Conservation (phyloP, 257 asterid genomes). For the Rauvolfia tetraphylla region DNA sequence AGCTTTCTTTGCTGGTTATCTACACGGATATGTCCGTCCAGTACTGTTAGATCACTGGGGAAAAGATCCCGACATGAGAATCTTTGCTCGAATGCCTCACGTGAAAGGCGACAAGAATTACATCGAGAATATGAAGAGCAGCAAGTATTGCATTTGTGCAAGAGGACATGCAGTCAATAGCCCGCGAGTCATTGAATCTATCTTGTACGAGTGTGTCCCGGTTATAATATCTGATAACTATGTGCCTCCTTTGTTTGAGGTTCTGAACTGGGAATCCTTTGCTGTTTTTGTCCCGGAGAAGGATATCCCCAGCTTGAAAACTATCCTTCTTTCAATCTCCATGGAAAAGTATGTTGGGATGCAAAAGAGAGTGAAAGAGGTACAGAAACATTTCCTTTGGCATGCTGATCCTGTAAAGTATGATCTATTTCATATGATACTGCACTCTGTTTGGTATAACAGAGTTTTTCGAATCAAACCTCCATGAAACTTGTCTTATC, state of each 20-base stretch:
- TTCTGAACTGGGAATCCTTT: constrained; percentile 42
- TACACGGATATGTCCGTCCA: constrained; percentile 45
- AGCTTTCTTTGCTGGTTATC: constrained; percentile 47
- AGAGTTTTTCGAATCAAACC: constrained; percentile 28
- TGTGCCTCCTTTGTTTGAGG: constrained; percentile 44
- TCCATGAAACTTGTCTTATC: constrained; percentile 8
- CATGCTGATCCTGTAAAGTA: constrained; percentile 36
- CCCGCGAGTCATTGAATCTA: constrained; percentile 46
- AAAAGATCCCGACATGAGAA: constrained; percentile 40
- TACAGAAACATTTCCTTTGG: constrained; percentile 45
- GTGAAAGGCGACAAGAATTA: constrained; percentile 31
- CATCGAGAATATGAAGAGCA: constrained; percentile 36
- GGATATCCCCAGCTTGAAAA: constrained; percentile 44
- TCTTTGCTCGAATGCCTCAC: constrained; percentile 27
- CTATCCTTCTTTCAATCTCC: constrained; percentile 31
- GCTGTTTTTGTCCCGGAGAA: constrained; percentile 37
- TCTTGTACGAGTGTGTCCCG: constrained; percentile 36
- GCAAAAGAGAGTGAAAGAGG: constrained; percentile 35
- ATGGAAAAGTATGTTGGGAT: constrained; percentile 32
- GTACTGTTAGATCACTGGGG: constrained; percentile 39
- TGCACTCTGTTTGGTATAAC: constrained; percentile 46
- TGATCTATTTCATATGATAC: constrained; percentile 47
- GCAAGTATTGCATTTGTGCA: constrained; percentile 45
- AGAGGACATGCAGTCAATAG: constrained; percentile 41
- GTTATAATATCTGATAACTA: constrained; percentile 42